Evolutionary conservation across 2,329 filamentous ascomycete species (phyloP).

Genomic region (Parascedosporium putredinis): DNA sequence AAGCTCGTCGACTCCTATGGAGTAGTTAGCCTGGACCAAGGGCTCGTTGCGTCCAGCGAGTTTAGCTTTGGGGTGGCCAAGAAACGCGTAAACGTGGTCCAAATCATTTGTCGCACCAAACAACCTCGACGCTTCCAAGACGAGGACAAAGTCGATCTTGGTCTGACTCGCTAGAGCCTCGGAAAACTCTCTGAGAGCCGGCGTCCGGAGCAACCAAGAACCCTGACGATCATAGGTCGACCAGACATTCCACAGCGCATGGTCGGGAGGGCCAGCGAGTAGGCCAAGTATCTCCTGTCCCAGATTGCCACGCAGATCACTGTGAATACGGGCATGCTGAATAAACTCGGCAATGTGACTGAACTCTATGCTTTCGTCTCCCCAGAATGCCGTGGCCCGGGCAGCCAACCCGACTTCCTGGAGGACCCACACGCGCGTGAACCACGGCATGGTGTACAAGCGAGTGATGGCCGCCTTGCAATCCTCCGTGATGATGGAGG

Average conservation of each 20-base stretch:
- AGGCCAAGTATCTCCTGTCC: not conserved
- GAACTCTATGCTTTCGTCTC: not conserved
- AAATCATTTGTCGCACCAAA: not conserved
- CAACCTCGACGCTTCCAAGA: not conserved
- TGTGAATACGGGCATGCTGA: not conserved
- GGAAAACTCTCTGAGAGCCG: not conserved
- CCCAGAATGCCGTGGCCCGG: conserved; percentile 9
- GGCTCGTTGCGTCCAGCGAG: not conserved
- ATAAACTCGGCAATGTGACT: not conserved
- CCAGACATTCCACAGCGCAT: not conserved
- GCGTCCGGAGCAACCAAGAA: not conserved
- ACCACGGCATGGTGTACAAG: conserved; percentile 13
- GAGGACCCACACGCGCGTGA: conserved; percentile 15
- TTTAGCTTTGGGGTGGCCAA: not conserved
- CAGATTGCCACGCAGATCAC: not conserved
- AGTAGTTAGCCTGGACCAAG: not conserved
- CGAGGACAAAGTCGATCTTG: not conserved
- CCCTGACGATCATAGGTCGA: not conserved
- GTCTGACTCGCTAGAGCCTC: not conserved
- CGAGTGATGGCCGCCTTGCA: conserved; percentile 4
- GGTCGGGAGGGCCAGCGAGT: not conserved
- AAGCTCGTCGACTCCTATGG: not conserved
- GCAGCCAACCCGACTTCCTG: conserved; percentile 13
- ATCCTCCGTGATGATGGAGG: conserved; percentile 1
- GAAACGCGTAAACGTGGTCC: not conserved